A percentile compares a stretch with the other conserved stretches of the same genome.
Conservation (phyloP, 2,329 filamentous ascomycete genomes). For the Clonostachys chloroleuca region DNA sequence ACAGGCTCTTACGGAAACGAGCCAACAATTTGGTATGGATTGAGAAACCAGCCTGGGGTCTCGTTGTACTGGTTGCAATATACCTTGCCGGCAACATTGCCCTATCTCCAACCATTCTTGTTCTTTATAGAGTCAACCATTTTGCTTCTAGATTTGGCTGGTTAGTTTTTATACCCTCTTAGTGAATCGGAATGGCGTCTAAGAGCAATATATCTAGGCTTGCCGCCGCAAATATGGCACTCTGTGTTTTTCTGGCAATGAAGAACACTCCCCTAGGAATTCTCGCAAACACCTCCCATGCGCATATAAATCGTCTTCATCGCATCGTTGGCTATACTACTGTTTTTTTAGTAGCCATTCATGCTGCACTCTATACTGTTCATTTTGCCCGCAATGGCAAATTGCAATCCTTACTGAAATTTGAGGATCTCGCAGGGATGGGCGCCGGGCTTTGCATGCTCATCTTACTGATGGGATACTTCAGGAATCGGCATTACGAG, state of each 20-base stretch:
- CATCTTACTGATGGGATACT: constrained; percentile 24
- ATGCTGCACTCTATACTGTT: constrained; percentile 24
- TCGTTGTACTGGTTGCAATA: not conserved
- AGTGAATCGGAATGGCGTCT: not conserved
- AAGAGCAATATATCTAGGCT: constrained; percentile 34
- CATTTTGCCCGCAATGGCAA: constrained; percentile 14
- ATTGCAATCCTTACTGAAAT: not conserved
- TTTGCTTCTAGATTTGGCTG: constrained; percentile 13
- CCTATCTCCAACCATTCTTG: not conserved
- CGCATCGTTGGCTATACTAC: constrained; percentile 37
- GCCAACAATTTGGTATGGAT: too few relatives aligned
- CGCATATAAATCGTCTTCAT: constrained; percentile 41
- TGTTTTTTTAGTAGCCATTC: constrained; percentile 25
- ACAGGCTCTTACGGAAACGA: too few relatives aligned
- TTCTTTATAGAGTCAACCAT: constrained; percentile 6
- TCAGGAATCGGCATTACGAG: constrained; percentile 34
- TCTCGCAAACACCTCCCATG: constrained; percentile 26
- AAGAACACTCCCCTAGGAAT: constrained; percentile 40
- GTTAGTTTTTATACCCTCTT: constrained; percentile 1
- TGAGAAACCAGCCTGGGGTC: not conserved
- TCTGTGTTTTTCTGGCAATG: constrained; percentile 38
- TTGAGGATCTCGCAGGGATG: not conserved
- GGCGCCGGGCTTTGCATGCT: constrained; percentile 28
- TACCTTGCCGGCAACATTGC: not conserved
- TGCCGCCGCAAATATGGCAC: constrained; percentile 28